Evolutionary conservation across 2,329 filamentous ascomycete genomes (phyloP), one percentile per base, ranked within the genome.

Genomic region (Fusarium transvaalense): DNA sequence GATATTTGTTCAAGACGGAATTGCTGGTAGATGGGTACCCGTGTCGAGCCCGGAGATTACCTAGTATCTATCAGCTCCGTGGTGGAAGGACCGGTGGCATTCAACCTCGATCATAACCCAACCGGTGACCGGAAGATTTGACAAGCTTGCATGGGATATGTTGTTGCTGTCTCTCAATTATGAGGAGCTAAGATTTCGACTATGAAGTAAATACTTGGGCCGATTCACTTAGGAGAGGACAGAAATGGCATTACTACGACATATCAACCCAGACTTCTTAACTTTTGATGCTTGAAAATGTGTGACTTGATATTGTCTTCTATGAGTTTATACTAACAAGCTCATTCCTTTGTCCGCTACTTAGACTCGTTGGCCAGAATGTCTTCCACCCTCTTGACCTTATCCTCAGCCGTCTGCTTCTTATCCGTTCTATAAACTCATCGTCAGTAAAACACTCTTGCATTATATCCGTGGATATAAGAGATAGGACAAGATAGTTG

Each of bases 381-480:
- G 14, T 83, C 82, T 75, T 87, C 78, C 6, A 88, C 84, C 50
- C 85, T 80, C 79, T 84, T 84, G 19, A 97, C 92, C 82, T 97
- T 97, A 69, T 97, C 92, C 75, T 89, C 86, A 35, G 92, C 91
- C 3, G 88, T 88, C 81, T 97, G 93, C 77, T 85, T 87, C 86
- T 97, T 97, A 77, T 97, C 94, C 73, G 91, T 97, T 75, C 93
- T 91, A 41, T 32, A 31, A 13, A 32, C 6, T 10, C 14, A 31
- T 13, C 17, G 10, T 68, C 29, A 69, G 66, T 31, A 31, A 9
- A 31, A 21, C 23, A 9, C 19, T 31, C 21, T 41, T 8, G 10
- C 12, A 21, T 32, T 15, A 19, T 10, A 45, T 9, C 21, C 8
- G 13, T 21, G 13, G 23, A n/a, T 17, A n/a, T 12, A 21, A 27